phyloP scores from a whole-genome alignment of 2,329 filamentous ascomycete genomes.

The Fusarium piperis region DNA sequence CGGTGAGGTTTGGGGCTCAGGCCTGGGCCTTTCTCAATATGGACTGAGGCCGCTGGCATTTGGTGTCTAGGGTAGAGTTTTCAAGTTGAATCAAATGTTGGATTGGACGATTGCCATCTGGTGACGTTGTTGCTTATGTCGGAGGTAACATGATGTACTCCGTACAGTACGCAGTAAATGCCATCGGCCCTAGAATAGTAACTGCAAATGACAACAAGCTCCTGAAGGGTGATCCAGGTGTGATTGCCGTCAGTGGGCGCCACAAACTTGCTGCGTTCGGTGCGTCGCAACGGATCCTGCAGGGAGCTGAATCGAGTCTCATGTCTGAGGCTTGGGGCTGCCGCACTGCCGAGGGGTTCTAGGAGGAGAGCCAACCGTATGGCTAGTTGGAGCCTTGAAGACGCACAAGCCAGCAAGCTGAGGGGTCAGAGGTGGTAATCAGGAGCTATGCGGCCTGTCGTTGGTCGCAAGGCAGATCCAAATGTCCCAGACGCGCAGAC shows the following conservation, averaged over 20 bases:
- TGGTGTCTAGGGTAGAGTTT: neutral
- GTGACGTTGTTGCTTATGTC: neutral
- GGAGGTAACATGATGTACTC: neutral
- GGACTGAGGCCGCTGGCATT: neutral
- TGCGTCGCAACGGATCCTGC: neutral
- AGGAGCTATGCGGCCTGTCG: slow-evolving; percentile 8
- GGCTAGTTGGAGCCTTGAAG: neutral
- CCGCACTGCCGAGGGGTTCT: neutral
- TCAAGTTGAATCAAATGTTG: neutral
- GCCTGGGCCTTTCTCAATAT: neutral
- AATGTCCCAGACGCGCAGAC: slow-evolving; percentile 21
- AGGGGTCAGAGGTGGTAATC: slow-evolving; percentile 18
- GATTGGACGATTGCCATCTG: neutral
- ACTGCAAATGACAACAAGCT: neutral
- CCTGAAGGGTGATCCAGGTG: neutral
- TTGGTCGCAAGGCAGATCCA: slow-evolving; percentile 22
- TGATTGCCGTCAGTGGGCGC: slow-evolving; percentile 10
- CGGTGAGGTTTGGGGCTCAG: no score
- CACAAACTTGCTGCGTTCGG: slow-evolving; percentile 17
- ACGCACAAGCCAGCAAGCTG: neutral
- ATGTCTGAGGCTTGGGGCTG: slow-evolving; percentile 7
- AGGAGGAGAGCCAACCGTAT: neutral
- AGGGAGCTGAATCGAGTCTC: slow-evolving; percentile 6
- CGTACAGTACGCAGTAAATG: neutral
- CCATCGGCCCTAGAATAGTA: neutral